A percentile compares a stretch with the other conserved stretches of the same genome.
phyloP scores from a whole-genome alignment of 2,329 filamentous ascomycete genomes.

The Claviceps humidiphila region DNA sequence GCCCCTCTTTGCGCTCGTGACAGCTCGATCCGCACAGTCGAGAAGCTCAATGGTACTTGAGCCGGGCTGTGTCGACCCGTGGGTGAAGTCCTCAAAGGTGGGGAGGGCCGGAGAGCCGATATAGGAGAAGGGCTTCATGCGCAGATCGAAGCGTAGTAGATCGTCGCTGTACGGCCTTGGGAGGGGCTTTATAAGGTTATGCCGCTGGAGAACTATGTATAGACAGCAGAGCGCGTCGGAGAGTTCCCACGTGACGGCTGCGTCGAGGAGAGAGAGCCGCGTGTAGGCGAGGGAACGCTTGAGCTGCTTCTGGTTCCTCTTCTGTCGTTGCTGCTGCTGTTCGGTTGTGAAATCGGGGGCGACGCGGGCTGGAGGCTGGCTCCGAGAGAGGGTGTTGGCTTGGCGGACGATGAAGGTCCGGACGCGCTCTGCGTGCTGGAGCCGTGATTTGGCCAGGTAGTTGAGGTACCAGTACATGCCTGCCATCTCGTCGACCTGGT shows the following conservation, averaged over 20 bases:
- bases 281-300: slow-evolving; percentile 39
- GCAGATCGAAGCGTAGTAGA: slow-evolving; percentile 61
- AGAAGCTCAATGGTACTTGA: slow-evolving; percentile 27
- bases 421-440: slow-evolving; percentile 61
- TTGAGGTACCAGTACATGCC: slow-evolving; percentile 89
- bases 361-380: background rate
- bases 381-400: slow-evolving; percentile 13
- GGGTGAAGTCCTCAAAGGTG: slow-evolving; percentile 45
- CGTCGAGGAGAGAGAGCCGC: slow-evolving; percentile 49
- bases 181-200: slow-evolving; percentile 37
- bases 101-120: slow-evolving; percentile 58
- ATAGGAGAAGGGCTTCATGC: slow-evolving; percentile 70
- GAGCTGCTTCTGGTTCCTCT: slow-evolving; percentile 26
- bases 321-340: too few relatives aligned
- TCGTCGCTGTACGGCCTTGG: slow-evolving; percentile 53
- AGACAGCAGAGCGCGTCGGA: slow-evolving; percentile 44
- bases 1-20: slow-evolving; percentile 36
- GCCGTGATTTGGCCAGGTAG: slow-evolving; percentile 54
- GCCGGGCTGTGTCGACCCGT: slow-evolving; percentile 27
- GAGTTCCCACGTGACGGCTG: slow-evolving; percentile 47
- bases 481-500: slow-evolving; percentile 70
- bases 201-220: slow-evolving; percentile 52
- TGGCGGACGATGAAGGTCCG: slow-evolving; percentile 45
- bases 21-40: slow-evolving; percentile 30
- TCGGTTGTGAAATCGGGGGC: too few relatives aligned